Percentiles rank a stretch among this genome's conserved stretches.
These are phyloP conservation scores for Coffea canephora DNA, from an alignment of 257 asterid genomes.

Conservation along the genomic window DNA sequence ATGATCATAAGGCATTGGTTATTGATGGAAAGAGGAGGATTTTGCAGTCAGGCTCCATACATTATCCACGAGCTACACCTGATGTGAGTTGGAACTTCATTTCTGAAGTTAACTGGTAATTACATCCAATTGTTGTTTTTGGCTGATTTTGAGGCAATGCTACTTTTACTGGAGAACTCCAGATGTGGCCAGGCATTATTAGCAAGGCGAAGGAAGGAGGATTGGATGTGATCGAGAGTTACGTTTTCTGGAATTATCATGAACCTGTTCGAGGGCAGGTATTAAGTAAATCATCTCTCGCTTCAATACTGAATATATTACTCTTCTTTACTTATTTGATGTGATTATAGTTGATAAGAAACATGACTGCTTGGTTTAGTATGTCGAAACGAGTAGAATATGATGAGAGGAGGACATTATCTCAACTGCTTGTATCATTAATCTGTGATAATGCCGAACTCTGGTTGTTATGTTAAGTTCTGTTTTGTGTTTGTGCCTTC, in stretches of 20 bases:
- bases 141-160: neutral
- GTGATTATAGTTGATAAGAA: neutral
- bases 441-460: neutral
- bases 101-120: neutral
- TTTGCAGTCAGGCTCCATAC: constrained; percentile 78
- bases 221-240: constrained; percentile 77
- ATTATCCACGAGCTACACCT: constrained; percentile 78
- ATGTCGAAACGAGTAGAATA: too few relatives aligned
- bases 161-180: constrained; percentile 6
- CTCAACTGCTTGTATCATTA: neutral
- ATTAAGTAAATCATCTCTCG: neutral
- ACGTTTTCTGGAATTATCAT: constrained; percentile 83
- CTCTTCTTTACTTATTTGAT: neutral
- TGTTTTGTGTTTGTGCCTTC: neutral
- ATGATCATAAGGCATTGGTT: constrained; percentile 66
- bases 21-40: constrained; percentile 76
- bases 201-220: constrained; percentile 85
- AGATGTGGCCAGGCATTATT: constrained; percentile 73
- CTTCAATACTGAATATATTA: neutral
- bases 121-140: constrained; percentile 2
- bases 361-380: neutral
- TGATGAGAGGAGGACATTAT: neutral
- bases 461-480: neutral
- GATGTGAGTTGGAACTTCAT: constrained; percentile 47
- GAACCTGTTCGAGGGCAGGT: constrained; percentile 80